These are phyloP conservation scores for Penicillium cosmopolitanum DNA, from an alignment of 495 filamentous ascomycete species.

Conservation along the genomic window DNA sequence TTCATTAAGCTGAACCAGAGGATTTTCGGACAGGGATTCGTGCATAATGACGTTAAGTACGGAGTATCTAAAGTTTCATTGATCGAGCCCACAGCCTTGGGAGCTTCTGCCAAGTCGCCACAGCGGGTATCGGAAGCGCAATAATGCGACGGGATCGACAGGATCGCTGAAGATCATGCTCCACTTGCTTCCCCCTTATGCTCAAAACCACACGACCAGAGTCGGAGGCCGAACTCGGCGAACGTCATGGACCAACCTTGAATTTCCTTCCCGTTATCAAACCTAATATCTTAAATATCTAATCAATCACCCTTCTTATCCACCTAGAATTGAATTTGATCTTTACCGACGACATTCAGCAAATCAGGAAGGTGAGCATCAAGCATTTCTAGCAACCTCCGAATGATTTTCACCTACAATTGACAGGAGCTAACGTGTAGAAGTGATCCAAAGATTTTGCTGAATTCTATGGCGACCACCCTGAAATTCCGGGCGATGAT, in stretches of 20 bases:
- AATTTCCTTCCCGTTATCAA: no score
- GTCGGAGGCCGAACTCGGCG: not conserved
- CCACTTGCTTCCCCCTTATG: conserved; percentile 4
- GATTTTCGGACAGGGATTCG: no score
- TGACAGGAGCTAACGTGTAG: no score
- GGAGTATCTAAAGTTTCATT: no score
- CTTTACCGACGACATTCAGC: not conserved
- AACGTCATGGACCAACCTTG: not conserved
- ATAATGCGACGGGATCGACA: conserved; percentile 9
- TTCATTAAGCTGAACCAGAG: no score
- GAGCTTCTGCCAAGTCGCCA: no score
- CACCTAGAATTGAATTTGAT: not conserved
- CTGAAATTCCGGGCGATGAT: conserved; percentile 14
- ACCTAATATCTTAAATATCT: not conserved
- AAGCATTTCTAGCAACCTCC: not conserved
- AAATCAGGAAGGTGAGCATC: not conserved
- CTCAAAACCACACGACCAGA: not conserved
- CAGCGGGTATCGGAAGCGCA: not conserved
- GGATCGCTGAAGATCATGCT: conserved; percentile 9
- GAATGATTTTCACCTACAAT: no score
- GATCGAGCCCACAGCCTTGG: no score
- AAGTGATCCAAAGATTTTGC: not conserved
- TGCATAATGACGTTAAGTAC: no score
- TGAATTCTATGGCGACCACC: conserved; percentile 13
- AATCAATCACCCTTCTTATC: not conserved